Percentiles rank a stretch among this genome's conserved stretches.
Conservation (phyloP, 192 early-diverging fungal species). For the Backusella tuberculispora region DNA sequence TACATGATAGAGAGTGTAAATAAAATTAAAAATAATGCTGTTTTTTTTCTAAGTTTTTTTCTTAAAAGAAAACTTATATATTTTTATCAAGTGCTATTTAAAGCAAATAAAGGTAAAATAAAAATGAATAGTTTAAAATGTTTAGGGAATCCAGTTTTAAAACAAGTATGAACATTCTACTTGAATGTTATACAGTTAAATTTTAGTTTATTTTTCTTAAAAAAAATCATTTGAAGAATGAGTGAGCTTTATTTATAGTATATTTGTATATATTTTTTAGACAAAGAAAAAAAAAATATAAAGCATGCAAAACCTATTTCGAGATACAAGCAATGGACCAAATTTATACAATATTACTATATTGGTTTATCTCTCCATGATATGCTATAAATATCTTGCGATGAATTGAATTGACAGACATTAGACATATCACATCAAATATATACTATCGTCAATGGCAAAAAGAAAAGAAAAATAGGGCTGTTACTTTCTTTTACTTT, state of each 20-base stretch:
- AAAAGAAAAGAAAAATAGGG: background rate
- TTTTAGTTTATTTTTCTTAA: background rate
- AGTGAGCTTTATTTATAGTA: background rate
- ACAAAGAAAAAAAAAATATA: background rate
- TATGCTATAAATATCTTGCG: background rate
- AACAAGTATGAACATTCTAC: background rate
- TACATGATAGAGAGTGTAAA: too few relatives aligned
- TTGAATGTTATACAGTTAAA: too few relatives aligned
- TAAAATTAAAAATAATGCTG: too few relatives aligned
- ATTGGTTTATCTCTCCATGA: background rate
- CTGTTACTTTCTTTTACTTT: background rate
- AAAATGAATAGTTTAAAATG: background rate
- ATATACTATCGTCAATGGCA: background rate
- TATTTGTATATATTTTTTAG: background rate
- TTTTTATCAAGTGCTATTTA: background rate
- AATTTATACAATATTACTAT: slow-evolving; percentile 14
- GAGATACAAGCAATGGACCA: slow-evolving; percentile 3
- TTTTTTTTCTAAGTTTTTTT: too few relatives aligned
- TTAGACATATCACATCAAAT: background rate
- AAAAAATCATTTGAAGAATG: background rate
- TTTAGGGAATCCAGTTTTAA: slow-evolving; percentile 2
- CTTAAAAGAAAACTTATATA: too few relatives aligned
- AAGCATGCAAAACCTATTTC: background rate
- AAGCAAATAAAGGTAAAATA: slow-evolving; percentile 2
- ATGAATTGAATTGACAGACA: background rate